Evolutionary conservation across 176 grass and related monocot species (phyloP).

Genomic region (Olyra latifolia): DNA sequence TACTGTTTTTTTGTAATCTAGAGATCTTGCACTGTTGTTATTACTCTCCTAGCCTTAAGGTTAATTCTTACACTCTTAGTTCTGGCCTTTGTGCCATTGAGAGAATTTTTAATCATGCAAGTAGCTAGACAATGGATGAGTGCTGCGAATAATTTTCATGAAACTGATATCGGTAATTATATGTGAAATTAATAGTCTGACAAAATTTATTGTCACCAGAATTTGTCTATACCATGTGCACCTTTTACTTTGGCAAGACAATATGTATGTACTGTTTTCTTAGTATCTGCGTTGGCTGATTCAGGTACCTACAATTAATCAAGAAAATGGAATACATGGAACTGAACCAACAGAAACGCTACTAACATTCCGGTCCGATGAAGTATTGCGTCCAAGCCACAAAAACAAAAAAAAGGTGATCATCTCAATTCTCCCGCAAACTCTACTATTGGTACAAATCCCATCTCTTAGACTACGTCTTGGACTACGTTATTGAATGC

Average conservation of each 20-base stretch:
- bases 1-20: not conserved
- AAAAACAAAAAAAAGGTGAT: conserved; percentile 68
- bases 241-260: not conserved
- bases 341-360: conserved; percentile 79
- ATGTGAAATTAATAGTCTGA: not conserved
- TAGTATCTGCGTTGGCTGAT: conserved; percentile 21
- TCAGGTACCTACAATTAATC: conserved; percentile 76
- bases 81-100: not conserved
- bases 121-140: not conserved
- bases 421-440: not conserved
- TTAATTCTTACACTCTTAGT: not conserved
- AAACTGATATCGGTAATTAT: not conserved
- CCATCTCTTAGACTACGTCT: not conserved
- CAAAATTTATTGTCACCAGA: not conserved
- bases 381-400: conserved; percentile 50
- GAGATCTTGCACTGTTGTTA: not conserved
- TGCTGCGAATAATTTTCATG: not conserved
- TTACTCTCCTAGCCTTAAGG: not conserved
- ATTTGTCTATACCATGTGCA: not conserved
- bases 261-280: not conserved
- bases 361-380: conserved; percentile 68
- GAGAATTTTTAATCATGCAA: not conserved
- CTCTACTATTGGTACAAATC: not conserved
- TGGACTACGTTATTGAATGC: not conserved
- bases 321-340: conserved; percentile 60